phyloP scores from a whole-genome alignment of 2,329 filamentous ascomycete genomes.

The Tricladium varicosporioides region DNA sequence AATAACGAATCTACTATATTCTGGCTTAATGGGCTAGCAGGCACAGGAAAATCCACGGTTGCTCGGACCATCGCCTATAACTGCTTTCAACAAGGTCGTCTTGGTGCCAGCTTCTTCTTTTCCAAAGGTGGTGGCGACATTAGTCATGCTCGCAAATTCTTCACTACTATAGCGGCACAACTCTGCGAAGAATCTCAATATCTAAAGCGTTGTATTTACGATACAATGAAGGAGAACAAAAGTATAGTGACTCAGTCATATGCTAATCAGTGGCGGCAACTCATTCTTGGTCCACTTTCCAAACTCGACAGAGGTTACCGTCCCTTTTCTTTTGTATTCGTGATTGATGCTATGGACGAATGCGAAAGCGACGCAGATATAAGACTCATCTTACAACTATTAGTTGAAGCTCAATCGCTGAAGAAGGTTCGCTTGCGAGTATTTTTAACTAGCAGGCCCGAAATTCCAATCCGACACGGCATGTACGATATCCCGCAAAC shows the following conservation, averaged over 20 bases:
- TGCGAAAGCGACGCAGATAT: slow-evolving; percentile 24
- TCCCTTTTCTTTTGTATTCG: slow-evolving; percentile 16
- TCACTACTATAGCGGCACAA: neutral
- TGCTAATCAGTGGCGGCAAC: slow-evolving; percentile 43
- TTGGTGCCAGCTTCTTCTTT: too few relatives aligned
- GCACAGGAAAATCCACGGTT: too few relatives aligned
- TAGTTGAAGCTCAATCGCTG: slow-evolving; percentile 8
- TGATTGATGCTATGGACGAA: slow-evolving; percentile 34
- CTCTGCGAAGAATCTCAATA: slow-evolving; percentile 4
- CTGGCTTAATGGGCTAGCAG: slow-evolving; percentile 36
- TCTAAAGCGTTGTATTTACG: slow-evolving; percentile 3
- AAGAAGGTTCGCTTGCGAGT: slow-evolving; percentile 21
- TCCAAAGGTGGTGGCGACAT: too few relatives aligned
- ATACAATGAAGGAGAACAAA: slow-evolving; percentile 3
- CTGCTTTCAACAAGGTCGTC: neutral
- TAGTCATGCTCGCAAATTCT: too few relatives aligned
- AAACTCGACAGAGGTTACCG: slow-evolving; percentile 7
- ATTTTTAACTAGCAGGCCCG: slow-evolving; percentile 32
- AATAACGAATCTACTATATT: slow-evolving; percentile 18
- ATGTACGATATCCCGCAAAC: slow-evolving; percentile 15
- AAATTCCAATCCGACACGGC: slow-evolving; percentile 23
- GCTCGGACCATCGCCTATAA: too few relatives aligned
- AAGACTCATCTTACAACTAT: slow-evolving; percentile 6
- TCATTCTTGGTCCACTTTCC: slow-evolving; percentile 41
- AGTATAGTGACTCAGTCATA: slow-evolving; percentile 24